Evolutionary conservation across 2,329 filamentous ascomycete species (phyloP).

Genomic region (Keithomyces neogunnii): DNA sequence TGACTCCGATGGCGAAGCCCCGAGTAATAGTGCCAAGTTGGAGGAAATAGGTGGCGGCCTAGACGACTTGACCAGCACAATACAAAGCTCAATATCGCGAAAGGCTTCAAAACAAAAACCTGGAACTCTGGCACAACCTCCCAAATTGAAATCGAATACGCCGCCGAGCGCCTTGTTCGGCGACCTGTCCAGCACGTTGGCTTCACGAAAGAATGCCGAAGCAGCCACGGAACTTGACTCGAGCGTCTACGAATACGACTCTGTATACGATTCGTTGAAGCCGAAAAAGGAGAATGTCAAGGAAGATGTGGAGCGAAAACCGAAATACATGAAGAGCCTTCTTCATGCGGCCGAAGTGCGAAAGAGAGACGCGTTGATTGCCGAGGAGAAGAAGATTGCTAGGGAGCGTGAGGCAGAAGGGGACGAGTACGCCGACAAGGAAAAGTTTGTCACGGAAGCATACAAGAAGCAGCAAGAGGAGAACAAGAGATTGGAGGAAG

Average conservation of each 20-base stretch:
- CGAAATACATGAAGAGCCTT: slow-evolving; percentile 72
- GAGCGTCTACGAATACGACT: slow-evolving; percentile 79
- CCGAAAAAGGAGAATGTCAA: slow-evolving; percentile 51
- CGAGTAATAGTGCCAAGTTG: slow-evolving; percentile 27
- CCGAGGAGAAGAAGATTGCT: slow-evolving; percentile 72
- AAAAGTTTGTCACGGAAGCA: slow-evolving; percentile 77
- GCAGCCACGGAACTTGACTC: slow-evolving; percentile 60
- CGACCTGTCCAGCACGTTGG: slow-evolving; percentile 57
- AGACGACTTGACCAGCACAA: slow-evolving; percentile 33
- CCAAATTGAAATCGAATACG: slow-evolving; percentile 36
- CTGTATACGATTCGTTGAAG: slow-evolving; percentile 70
- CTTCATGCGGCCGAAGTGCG: slow-evolving; percentile 65
- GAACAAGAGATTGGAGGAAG: slow-evolving; percentile 59
- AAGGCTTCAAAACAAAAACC: slow-evolving; percentile 27
- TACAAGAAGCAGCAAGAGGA: slow-evolving; percentile 79
- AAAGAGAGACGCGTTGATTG: slow-evolving; percentile 69
- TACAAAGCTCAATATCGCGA: slow-evolving; percentile 15
- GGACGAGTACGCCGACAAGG: slow-evolving; percentile 73
- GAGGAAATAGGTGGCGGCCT: slow-evolving; percentile 58
- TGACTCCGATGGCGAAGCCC: slow-evolving; percentile 44
- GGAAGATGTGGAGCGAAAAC: slow-evolving; percentile 49
- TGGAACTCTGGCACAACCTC: slow-evolving; percentile 26
- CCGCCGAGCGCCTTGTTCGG: slow-evolving; percentile 41
- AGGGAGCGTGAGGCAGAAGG: slow-evolving; percentile 72
- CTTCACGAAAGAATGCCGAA: slow-evolving; percentile 54